Evolutionary conservation across 2,329 filamentous ascomycete species (phyloP).

Genomic region (Colletotrichum cordylinicola): DNA sequence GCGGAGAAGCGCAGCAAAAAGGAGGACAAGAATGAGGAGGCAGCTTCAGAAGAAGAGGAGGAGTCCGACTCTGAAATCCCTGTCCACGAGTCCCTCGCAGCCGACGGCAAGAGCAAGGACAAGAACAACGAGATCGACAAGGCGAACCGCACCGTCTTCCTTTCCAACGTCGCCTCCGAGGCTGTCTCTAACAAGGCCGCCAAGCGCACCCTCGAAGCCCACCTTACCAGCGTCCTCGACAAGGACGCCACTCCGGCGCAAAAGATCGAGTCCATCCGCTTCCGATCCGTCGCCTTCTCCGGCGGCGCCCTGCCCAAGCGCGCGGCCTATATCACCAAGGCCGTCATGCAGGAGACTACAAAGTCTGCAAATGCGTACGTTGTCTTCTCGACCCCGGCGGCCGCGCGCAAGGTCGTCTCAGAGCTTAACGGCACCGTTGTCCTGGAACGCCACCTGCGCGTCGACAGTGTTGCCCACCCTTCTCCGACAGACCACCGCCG

Average conservation of each 20-base stretch:
- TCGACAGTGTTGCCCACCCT: constrained; percentile 90
- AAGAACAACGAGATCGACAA: constrained; percentile 74
- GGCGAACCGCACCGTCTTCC: constrained; percentile 87
- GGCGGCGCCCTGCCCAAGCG: constrained; percentile 83
- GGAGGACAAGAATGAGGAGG: constrained; percentile 46
- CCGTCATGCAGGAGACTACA: constrained; percentile 89
- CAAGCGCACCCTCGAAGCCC: constrained; percentile 77
- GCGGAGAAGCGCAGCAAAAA: constrained; percentile 59
- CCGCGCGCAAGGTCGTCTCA: constrained; percentile 77
- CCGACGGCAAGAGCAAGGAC: constrained; percentile 53
- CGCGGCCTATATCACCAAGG: constrained; percentile 90
- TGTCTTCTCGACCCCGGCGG: constrained; percentile 79
- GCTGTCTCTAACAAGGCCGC: constrained; percentile 83
- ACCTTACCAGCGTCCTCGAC: constrained; percentile 78
- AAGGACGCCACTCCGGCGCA: constrained; percentile 59
- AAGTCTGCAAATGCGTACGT: constrained; percentile 94
- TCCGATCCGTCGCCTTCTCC: constrained; percentile 90
- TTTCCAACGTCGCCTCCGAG: constrained; percentile 86
- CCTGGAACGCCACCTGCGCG: constrained; percentile 86
- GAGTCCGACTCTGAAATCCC: constrained; percentile 48
- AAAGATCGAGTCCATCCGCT: constrained; percentile 89
- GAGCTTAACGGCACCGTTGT: constrained; percentile 85
- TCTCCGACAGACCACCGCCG: constrained; percentile 81
- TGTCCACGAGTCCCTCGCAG: constrained; percentile 63
- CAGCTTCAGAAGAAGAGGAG: constrained; percentile 34